phyloP scores from a whole-genome alignment of 345 rosid species.

The Punica granatum region DNA sequence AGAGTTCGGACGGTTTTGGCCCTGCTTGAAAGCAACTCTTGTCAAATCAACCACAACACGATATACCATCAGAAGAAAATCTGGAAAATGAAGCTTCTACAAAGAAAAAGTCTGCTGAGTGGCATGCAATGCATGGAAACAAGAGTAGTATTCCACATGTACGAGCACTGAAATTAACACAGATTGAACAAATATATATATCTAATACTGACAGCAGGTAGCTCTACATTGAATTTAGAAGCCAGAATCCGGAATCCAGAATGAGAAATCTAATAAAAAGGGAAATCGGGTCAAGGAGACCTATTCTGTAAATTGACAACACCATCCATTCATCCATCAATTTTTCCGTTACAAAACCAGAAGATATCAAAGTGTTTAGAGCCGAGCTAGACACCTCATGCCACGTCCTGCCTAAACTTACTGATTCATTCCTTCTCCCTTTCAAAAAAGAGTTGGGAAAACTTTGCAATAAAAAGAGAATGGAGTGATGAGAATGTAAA shows the following conservation, averaged over 20 bases:
- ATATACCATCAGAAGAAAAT: background rate
- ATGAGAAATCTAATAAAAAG: background rate
- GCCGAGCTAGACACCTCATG: background rate
- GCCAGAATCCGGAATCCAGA: too few species aligned
- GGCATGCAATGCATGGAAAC: background rate
- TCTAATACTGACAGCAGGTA: background rate
- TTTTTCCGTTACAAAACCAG: background rate
- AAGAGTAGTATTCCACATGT: background rate
- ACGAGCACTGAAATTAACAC: background rate
- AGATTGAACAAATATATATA: background rate
- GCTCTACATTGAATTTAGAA: background rate
- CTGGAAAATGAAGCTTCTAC: background rate
- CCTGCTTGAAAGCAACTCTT: conserved; percentile 29
- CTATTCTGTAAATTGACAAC: background rate
- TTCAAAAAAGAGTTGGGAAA: background rate
- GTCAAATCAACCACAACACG: background rate
- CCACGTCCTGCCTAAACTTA: background rate
- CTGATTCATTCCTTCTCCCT: background rate
- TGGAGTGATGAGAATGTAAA: background rate
- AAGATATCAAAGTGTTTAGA: background rate
- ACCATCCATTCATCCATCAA: background rate
- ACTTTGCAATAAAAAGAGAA: background rate
- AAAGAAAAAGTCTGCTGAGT: background rate
- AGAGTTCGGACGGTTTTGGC: conserved; percentile 64
- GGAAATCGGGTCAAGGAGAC: background rate